These are phyloP conservation scores for Gossypium stocksii DNA, from an alignment of 345 rosid genomes.

Conservation along the genomic window DNA sequence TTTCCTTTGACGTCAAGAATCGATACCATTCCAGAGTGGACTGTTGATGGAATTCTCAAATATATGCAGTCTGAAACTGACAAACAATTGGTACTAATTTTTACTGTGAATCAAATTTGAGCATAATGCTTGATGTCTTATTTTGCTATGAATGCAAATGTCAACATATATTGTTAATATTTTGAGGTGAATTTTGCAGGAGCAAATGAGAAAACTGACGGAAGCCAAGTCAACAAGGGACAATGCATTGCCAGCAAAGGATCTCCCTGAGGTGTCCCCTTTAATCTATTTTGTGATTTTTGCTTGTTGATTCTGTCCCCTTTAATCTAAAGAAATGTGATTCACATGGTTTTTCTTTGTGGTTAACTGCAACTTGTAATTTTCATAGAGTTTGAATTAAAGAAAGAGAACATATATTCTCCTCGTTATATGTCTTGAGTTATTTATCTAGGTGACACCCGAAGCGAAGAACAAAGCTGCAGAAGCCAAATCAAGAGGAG, in stretches of 20 bases:
- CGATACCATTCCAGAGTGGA: constrained; percentile 59
- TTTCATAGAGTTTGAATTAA: not conserved
- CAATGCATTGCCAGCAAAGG: constrained; percentile 23
- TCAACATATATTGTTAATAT: not conserved
- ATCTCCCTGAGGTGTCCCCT: constrained; percentile 55
- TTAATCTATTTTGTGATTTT: not conserved
- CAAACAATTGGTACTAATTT: constrained; percentile 38
- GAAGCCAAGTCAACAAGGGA: constrained; percentile 25
- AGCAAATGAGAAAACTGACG: constrained; percentile 30
- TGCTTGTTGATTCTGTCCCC: not conserved
- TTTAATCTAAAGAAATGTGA: not conserved
- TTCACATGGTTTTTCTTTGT: constrained; percentile 3
- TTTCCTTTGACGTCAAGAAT: constrained; percentile 59
- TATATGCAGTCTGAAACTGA: constrained; percentile 49
- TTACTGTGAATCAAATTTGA: not conserved
- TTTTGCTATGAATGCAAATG: not conserved
- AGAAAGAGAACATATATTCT: not conserved
- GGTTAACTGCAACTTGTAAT: not conserved
- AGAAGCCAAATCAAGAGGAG: constrained; percentile 91
- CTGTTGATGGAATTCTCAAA: constrained; percentile 64
- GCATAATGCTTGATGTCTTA: not conserved
- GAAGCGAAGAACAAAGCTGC: constrained; percentile 78
- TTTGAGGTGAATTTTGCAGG: constrained; percentile 36
- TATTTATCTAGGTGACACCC: constrained; percentile 52
- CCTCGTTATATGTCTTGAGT: not conserved